Base-by-base conservation (phyloP, 805 yeast species). In the Candida nitratophila region DNA sequence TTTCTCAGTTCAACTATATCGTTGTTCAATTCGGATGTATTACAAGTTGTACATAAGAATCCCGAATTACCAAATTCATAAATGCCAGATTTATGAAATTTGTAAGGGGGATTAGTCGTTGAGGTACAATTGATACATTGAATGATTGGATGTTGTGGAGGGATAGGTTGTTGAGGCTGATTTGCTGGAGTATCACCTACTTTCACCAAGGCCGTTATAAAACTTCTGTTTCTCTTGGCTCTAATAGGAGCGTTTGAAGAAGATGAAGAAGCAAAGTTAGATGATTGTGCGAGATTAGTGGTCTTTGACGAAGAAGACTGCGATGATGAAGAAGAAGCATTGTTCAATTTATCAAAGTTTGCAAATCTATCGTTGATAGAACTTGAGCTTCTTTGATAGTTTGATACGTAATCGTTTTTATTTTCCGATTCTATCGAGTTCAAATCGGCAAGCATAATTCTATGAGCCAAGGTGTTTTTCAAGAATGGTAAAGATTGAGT, bases 61-160 rank as follows among this genome's bases (percentile, higher is more conserved):
- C 68, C 68, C 2, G 66, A 51, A 47, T 64, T 64, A 11, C 64
- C 67, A 41, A 55, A 54, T 46, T 62, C 64, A 40, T 60, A 64
- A 8, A 63, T 53, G 2, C 68, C 68, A 21, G 57, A 62, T 27
- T 51, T 55, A 46, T 59, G 55, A 39, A 54, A 64, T 44, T 55
- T 63, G 49, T 56, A 64, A 15, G 66, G 66, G 4, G 61, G 64
- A 41, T 55, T 47, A 2, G 57, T 44, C 1, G 47, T 48, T 9
- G 59, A 51, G 2, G 57, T 48, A 48, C 68, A 64, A 44, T 64
- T 64, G 35, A 64, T 50, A 44, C 68, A 64, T 40, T 51, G 53
- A 37, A 47, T 54, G 15, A 44, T 40, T 20, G 43, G 15, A 2
- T 22, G 39, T 14, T 30, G 40, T 8, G 16, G 39, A 10, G 33